These are phyloP conservation scores for Betula pendula DNA, from an alignment of 306 rosid genomes.

Conservation along the genomic window DNA sequence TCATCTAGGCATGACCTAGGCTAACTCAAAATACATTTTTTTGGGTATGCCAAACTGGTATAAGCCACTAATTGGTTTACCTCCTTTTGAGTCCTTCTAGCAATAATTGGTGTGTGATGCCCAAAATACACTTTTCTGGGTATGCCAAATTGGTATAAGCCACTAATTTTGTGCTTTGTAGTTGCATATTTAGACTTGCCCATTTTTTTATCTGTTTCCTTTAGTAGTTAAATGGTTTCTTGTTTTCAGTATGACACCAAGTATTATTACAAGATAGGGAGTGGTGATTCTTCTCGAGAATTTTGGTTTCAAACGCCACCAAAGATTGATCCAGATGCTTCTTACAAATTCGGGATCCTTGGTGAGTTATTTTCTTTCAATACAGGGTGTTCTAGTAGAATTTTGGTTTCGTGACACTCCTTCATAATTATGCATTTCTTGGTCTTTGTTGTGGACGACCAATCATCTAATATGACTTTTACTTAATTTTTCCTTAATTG, in stretches of 20 bases:
- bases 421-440: conserved; percentile 16
- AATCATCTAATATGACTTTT: neutral
- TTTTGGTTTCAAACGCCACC: conserved; percentile 92
- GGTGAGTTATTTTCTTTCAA: conserved; percentile 51
- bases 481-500: neutral
- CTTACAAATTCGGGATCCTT: conserved; percentile 91
- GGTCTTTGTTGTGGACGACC: conserved; percentile 3
- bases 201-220: neutral
- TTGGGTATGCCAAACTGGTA: neutral
- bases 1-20: too few relatives aligned
- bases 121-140: neutral
- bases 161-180: neutral
- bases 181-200: conserved; percentile 14
- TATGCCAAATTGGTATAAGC: neutral
- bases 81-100: too few relatives aligned
- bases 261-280: conserved; percentile 87
- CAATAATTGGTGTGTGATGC: neutral
- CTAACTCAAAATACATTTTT: neutral
- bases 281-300: conserved; percentile 78
- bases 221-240: conserved; percentile 22
- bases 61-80: neutral
- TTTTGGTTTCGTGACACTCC: conserved; percentile 13
- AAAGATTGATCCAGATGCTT: conserved; percentile 56
- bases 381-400: conserved; percentile 6
- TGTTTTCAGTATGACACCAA: conserved; percentile 69